Evolutionary conservation across 2,329 filamentous ascomycete species (phyloP).

Genomic region (Arthroderma sp.): DNA sequence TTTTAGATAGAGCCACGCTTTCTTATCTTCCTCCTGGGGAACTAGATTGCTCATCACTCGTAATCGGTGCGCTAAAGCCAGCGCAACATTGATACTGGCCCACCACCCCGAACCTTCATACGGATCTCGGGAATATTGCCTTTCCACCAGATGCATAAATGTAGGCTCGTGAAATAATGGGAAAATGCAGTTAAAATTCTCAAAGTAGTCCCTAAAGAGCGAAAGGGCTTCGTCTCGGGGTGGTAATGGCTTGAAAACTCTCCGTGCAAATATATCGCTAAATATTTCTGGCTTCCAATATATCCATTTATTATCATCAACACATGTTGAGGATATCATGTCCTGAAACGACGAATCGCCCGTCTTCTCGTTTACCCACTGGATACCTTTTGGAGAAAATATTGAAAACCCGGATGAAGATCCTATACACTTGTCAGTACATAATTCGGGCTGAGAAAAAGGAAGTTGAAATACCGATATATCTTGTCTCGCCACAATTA

Average conservation of each 20-base stretch:
- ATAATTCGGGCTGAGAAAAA: background rate
- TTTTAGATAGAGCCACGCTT: constrained; percentile 91
- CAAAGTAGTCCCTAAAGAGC: constrained; percentile 84
- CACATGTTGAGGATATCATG: constrained; percentile 84
- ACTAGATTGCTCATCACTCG: constrained; percentile 93
- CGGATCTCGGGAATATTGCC: constrained; percentile 82
- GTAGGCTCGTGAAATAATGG: constrained; percentile 94
- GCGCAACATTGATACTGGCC: constrained; percentile 85
- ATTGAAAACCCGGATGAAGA: constrained; percentile 98
- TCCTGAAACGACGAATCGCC: constrained; percentile 89
- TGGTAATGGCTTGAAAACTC: constrained; percentile 71
- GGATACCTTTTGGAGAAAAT: constrained; percentile 93
- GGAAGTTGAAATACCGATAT: constrained; percentile 57
- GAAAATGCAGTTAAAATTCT: constrained; percentile 99
- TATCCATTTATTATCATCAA: constrained; percentile 90
- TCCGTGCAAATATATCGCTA: constrained; percentile 74
- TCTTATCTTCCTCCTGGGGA: constrained; percentile 79
- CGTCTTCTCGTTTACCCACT: constrained; percentile 97
- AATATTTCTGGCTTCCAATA: constrained; percentile 99
- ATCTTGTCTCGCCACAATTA: constrained; percentile 84
- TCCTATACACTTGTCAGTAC: constrained; percentile 38
- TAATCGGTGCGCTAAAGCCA: constrained; percentile 86
- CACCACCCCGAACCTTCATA: constrained; percentile 97
- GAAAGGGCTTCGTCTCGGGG: constrained; percentile 78
- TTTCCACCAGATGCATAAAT: constrained; percentile 93